A percentile compares a stretch with the other conserved stretches of the same genome.
phyloP scores from a whole-genome alignment of 2,329 filamentous ascomycete genomes.

The Amesomyces nigricolor region DNA sequence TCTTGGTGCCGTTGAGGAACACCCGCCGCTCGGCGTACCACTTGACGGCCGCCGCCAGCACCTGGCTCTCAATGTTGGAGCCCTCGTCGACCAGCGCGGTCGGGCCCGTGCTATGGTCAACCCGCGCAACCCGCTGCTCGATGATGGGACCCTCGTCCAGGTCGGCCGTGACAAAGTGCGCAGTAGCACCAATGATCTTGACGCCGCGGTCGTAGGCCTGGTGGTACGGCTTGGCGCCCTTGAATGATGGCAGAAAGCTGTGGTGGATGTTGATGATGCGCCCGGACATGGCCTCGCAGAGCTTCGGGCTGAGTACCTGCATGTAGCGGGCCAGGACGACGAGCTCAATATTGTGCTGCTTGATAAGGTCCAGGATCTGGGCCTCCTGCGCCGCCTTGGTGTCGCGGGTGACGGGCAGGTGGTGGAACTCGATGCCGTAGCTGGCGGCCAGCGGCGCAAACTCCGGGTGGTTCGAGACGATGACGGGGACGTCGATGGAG shows the following conservation, averaged over 20 bases:
- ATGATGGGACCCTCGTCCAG: constrained; percentile 84
- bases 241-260: constrained; percentile 80
- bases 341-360: constrained; percentile 65
- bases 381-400: constrained; percentile 71
- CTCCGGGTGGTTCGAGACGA: constrained; percentile 78
- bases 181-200: constrained; percentile 82
- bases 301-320: constrained; percentile 71
- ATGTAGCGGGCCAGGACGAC: constrained; percentile 81
- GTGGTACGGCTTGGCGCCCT: constrained; percentile 83
- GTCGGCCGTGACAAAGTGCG: constrained; percentile 81
- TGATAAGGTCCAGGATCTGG: constrained; percentile 64
- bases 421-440: constrained; percentile 74
- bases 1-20: constrained; percentile 45
- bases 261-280: constrained; percentile 92
- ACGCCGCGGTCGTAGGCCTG: constrained; percentile 82
- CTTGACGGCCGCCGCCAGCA: constrained; percentile 74
- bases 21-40: constrained; percentile 76
- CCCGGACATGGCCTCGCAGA: constrained; percentile 75
- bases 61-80: constrained; percentile 78
- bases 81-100: constrained; percentile 75
- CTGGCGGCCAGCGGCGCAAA: constrained; percentile 62
- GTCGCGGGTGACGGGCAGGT: constrained; percentile 72
- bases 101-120: constrained; percentile 70
- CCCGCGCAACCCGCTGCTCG: constrained; percentile 72
- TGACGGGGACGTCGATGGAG: constrained; percentile 67